These are phyloP conservation scores for Penicillium pancosmium DNA, from an alignment of 495 filamentous ascomycete genomes.

Conservation along the genomic window DNA sequence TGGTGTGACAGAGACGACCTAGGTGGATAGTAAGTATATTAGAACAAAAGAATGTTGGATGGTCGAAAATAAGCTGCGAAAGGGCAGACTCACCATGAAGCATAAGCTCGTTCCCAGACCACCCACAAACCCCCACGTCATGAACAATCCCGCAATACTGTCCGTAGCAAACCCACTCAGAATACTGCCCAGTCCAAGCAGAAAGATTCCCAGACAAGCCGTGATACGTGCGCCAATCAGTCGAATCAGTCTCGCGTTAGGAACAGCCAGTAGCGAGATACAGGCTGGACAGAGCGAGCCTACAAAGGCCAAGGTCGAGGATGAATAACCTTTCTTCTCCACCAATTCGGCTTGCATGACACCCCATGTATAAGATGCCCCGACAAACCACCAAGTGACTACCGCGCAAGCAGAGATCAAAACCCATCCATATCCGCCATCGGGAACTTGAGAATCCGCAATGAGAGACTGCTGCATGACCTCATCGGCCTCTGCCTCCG, in stretches of 20 bases:
- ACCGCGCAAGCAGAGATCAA: slow-evolving; percentile 54
- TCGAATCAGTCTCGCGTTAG: slow-evolving; percentile 53
- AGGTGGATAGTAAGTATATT: slow-evolving; percentile 24
- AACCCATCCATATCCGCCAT: slow-evolving; percentile 63
- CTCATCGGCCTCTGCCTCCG: slow-evolving; percentile 29
- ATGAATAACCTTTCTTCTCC: slow-evolving; percentile 44
- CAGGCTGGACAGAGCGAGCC: slow-evolving; percentile 53
- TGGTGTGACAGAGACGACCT: slow-evolving; percentile 51
- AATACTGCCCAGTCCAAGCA: slow-evolving; percentile 52
- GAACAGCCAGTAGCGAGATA: slow-evolving; percentile 50
- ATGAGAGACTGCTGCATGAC: slow-evolving; percentile 52
- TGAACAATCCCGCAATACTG: slow-evolving; percentile 56
- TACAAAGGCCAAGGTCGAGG: slow-evolving; percentile 58
- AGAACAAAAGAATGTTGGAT: too few relatives aligned
- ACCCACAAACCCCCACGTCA: slow-evolving; percentile 56
- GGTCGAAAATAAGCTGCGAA: not conserved
- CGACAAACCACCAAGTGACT: slow-evolving; percentile 58
- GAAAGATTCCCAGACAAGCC: slow-evolving; percentile 46
- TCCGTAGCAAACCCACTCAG: slow-evolving; percentile 50
- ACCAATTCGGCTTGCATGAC: slow-evolving; percentile 59
- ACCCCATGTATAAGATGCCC: slow-evolving; percentile 58
- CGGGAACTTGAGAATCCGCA: slow-evolving; percentile 54
- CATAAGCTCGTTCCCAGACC: slow-evolving; percentile 50
- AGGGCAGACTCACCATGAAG: slow-evolving; percentile 32
- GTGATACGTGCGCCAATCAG: slow-evolving; percentile 48